Base-by-base conservation (phyloP, 225 moss, liverwort and hornwort genomes). In the Ulota crispa region DNA sequence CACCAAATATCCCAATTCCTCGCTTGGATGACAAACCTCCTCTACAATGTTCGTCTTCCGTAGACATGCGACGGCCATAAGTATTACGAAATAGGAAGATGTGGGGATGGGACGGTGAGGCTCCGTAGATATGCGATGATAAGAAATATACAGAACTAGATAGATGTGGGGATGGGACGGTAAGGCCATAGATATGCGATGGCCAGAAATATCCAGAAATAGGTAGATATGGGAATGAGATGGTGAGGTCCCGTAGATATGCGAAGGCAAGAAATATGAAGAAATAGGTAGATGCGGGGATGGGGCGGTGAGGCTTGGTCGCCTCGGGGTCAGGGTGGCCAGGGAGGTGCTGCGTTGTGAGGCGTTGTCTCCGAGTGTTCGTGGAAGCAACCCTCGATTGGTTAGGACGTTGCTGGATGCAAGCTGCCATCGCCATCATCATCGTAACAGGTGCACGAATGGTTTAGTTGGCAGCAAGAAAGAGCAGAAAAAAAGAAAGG, bases 301-400 rank as follows among this genome's bases (percentile, higher is more conserved):
- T 64, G 83, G 83, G 41, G 76, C 28, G 30, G 66, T n/a, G 32
- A 12, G 31, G 72, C 72, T 16, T 1, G 23, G 72, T 42, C 9
- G 34, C 64, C 23, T 73, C 36, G 10, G 23, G 56, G 23, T n/a
- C 23, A 23, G 56, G 24, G 9, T 27, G 1, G 45, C 13, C 0
- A 28, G 39, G 2, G 28, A 34, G 24, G 61, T 19, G 78, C 20
- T 19, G 60, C 6, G 63, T 23, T 71, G 55, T 12, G 75, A 39
- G 70, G 56, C 55, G 27, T 69, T 0, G 74, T 68, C 54, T 43
- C 43, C 82, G 82, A 86, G 82, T 56, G 75, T 86, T 79, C 86
- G 52, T 45, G 71, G 86, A 83, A 86, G 76, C 75, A 55, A 70
- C 75, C 45, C n/a, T n/a, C n/a, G n/a, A n/a, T n/a, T n/a, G n/a